These are phyloP conservation scores for Mycena kentingensis DNA, from an alignment of 768 basidiomycete species.

Conservation along the genomic window DNA sequence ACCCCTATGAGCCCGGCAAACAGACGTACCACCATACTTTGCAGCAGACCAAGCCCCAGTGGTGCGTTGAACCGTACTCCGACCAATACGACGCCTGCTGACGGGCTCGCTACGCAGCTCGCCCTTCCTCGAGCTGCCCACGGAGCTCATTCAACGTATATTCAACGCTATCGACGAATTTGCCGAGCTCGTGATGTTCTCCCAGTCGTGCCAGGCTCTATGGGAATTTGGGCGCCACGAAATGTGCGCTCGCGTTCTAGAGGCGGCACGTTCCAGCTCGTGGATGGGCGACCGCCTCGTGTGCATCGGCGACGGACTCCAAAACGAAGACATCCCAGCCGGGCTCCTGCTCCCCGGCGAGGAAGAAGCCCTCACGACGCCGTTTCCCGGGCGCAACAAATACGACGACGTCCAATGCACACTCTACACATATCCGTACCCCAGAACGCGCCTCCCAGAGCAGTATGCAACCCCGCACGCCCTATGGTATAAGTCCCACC, in stretches of 20 bases:
- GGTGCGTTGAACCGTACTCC: neutral
- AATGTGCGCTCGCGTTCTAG: neutral
- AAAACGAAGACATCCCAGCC: conserved; percentile 5
- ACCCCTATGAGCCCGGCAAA: neutral
- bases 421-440: neutral
- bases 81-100: neutral
- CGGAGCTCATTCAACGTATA: conserved; percentile 6
- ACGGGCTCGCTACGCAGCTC: neutral
- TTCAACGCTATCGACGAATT: neutral
- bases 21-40: neutral
- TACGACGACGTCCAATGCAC: neutral
- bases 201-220: conserved; percentile 5
- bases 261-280: neutral
- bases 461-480: neutral
- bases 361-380: neutral
- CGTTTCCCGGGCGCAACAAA: neutral
- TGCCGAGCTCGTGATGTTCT: neutral
- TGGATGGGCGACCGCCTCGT: conserved; percentile 14
- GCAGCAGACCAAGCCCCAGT: neutral
- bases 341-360: neutral
- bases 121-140: conserved; percentile 1
- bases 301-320: conserved; percentile 9
- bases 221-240: conserved; percentile 5
- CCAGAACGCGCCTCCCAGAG: neutral
- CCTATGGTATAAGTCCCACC: neutral